A percentile compares a stretch with the other conserved stretches of the same genome.
Evolutionary conservation across 768 basidiomycete genomes (phyloP).

Genomic region (Tulasnella sp.): DNA sequence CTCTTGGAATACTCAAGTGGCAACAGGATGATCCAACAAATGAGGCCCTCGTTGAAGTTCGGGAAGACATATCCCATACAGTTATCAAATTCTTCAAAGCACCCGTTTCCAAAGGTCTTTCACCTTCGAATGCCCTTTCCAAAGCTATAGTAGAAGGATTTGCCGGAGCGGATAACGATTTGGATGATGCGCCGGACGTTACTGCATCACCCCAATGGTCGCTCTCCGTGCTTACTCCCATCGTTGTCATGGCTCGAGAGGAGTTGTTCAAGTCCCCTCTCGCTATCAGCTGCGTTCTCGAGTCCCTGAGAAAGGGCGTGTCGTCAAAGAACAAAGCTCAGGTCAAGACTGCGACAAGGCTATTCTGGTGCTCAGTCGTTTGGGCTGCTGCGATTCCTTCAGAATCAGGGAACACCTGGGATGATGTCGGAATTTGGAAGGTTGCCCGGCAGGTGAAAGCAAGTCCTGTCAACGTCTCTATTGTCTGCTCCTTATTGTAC

Average conservation of each 20-base stretch:
- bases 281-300: slow-evolving; percentile 27
- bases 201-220: slow-evolving; percentile 51
- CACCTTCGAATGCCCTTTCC: no score
- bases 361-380: slow-evolving; percentile 50
- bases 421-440: no score
- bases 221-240: slow-evolving; percentile 47
- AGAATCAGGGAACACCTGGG: no score
- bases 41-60: background rate
- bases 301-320: slow-evolving; percentile 42
- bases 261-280: slow-evolving; percentile 6
- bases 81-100: slow-evolving; percentile 29
- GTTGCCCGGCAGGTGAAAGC: no score
- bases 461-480: no score
- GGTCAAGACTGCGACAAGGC: slow-evolving; percentile 45
- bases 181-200: background rate
- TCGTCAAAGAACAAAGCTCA: slow-evolving; percentile 45
- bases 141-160: slow-evolving; percentile 26
- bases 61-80: background rate
- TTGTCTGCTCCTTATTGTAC: no score
- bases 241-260: slow-evolving; percentile 55
- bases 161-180: background rate
- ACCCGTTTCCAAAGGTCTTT: no score
- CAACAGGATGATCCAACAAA: background rate
- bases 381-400: no score
- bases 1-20: slow-evolving; percentile 12